Conservation (phyloP, 2,329 filamentous ascomycete genomes). For the Fusarium piperis region DNA sequence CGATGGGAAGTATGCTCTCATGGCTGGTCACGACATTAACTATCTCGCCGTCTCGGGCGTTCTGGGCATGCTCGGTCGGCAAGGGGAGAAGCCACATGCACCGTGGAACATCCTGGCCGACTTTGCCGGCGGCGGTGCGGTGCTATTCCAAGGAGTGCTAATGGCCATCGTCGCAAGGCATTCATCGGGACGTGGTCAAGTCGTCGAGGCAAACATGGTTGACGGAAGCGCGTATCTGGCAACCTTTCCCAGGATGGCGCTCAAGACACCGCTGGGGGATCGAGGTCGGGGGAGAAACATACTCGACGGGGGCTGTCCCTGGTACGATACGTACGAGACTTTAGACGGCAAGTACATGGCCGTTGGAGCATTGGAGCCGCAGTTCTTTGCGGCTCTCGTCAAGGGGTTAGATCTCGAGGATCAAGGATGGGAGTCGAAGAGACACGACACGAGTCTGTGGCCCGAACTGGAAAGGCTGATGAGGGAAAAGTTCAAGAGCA, state of each 20-base stretch:
- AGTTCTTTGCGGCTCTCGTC: conserved; percentile 79
- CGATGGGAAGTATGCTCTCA: conserved; percentile 83
- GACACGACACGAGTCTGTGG: conserved; percentile 74
- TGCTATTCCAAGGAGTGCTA: conserved; percentile 83
- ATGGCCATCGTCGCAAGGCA: conserved; percentile 77
- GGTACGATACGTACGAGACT: conserved; percentile 90
- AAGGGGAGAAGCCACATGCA: conserved; percentile 75
- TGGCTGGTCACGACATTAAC: conserved; percentile 97
- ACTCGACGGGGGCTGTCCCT: conserved; percentile 87
- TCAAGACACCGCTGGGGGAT: conserved; percentile 71
- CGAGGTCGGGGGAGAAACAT: conserved; percentile 76
- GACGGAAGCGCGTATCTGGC: conserved; percentile 85
- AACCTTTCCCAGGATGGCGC: conserved; percentile 76
- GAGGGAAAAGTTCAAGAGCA: conserved; percentile 70
- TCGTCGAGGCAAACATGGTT: conserved; percentile 97
- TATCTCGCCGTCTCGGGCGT: conserved; percentile 91
- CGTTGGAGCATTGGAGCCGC: conserved; percentile 89
- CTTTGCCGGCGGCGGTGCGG: conserved; percentile 88
- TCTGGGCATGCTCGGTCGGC: conserved; percentile 78
- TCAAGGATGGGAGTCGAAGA: conserved; percentile 60
- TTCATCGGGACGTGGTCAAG: conserved; percentile 76
- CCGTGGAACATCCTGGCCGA: conserved; percentile 89
- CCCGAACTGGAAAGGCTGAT: conserved; percentile 71
- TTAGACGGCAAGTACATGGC: conserved; percentile 82
- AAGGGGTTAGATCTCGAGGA: conserved; percentile 70